Evolutionary conservation across 164 flowering plant species (phyloP), one percentile per base, ranked within the genome.

Genomic region (Dillenia suffruticosa): DNA sequence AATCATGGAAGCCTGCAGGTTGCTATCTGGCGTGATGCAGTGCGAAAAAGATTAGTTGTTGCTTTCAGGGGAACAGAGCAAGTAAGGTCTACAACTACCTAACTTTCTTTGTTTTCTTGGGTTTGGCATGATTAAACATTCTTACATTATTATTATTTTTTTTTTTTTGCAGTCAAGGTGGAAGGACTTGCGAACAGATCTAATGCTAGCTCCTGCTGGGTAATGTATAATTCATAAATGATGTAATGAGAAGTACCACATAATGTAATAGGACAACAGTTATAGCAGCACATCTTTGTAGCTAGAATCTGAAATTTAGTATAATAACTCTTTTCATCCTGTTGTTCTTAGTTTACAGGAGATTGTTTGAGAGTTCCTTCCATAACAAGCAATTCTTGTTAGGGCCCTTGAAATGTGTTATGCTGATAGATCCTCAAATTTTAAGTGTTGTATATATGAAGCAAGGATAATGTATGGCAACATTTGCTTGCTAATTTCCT

Each of bases 1-100:
- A 73, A 15, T 48, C 43, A n/a, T 16, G n/a, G 56, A 53, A 52
- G 13, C 47, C 54, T 80, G 72, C 80, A 93, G 98, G 92, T 89
- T 44, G 96, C 99, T 65, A 79, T 94, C 71, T 94, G 99, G 97
- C 96, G 98, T 54, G 97, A 94, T 76, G 58, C 81, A 48, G 58
- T 51, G 43, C 73, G 83, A 55, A 87, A 62, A 72, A 82, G 97
- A 79, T 75, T 94, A 57, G 91, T 94, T 47, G 72, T 91, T 76
- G 95, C 99, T 66, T 94, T 94, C 77, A 84, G 99, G 67, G 98
- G 97, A 59, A 94, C 97, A 12, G 97, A 94, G 68, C 99, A 94
- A 76, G 98, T 94, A 74, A 14, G 83, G 62, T 26, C 8, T 58
- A 13, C 32, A 11, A 24, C 24, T 26, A 50, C n/a, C 8, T 44